A percentile compares a stretch with the other conserved stretches of the same genome.
Conservation (phyloP, 2,329 filamentous ascomycete genomes). For the Ophiostoma sp. region DNA sequence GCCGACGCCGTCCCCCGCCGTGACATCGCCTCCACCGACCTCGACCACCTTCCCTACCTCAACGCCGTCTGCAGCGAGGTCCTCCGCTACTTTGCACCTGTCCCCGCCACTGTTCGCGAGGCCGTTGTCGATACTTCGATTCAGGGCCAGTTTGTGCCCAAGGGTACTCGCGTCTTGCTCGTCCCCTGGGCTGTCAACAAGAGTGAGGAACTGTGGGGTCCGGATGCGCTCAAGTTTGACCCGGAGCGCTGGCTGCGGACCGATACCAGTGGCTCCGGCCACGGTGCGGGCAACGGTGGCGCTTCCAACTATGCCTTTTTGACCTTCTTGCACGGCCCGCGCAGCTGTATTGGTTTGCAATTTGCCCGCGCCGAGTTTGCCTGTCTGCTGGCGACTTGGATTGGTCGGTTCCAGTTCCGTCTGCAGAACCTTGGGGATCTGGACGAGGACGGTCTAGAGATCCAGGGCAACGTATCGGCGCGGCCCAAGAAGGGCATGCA, state of each 20-base stretch:
- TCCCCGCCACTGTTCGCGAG: conserved; percentile 68
- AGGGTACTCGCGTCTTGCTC: conserved; percentile 69
- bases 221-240: conserved; percentile 71
- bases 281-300: conserved; percentile 59
- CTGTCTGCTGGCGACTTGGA: conserved; percentile 73
- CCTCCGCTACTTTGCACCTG: conserved; percentile 70
- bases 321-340: conserved; percentile 83
- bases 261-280: conserved; percentile 37
- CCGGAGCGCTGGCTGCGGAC: conserved; percentile 72
- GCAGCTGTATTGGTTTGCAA: conserved; percentile 78
- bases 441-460: conserved; percentile 65
- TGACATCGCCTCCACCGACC: conserved; percentile 48
- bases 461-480: conserved; percentile 70
- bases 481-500: conserved; percentile 71
- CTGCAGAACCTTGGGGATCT: conserved; percentile 59
- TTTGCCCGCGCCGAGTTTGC: conserved; percentile 87
- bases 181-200: conserved; percentile 69
- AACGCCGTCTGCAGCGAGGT: conserved; percentile 77
- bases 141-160: conserved; percentile 64
- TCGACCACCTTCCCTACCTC: conserved; percentile 76
- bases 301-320: conserved; percentile 74
- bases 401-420: conserved; percentile 71
- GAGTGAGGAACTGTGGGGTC: conserved; percentile 69
- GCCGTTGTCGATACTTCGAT: conserved; percentile 65
- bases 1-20: conserved; percentile 16